A percentile compares a stretch with the other conserved stretches of the same genome.
phyloP scores from a whole-genome alignment of 768 basidiomycete genomes.

The Ephemerocybe angulata region DNA sequence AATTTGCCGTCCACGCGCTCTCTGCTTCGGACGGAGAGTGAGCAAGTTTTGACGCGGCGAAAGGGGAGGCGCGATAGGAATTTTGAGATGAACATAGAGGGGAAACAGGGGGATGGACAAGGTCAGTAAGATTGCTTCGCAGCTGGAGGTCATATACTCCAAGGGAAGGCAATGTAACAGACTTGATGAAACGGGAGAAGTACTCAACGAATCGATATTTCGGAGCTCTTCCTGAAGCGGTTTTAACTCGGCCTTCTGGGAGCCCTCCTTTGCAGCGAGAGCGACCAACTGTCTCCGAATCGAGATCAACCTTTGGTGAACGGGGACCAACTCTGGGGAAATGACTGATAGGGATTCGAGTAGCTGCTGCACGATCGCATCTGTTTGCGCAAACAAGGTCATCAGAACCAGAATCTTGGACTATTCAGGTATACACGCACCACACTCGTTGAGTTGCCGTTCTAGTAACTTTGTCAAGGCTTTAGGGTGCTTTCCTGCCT shows the following conservation, averaged over 20 bases:
- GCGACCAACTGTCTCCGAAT: slow-evolving; percentile 86
- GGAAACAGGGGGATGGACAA: slow-evolving; percentile 10
- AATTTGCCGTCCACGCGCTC: slow-evolving; percentile 97
- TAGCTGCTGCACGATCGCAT: slow-evolving; percentile 72
- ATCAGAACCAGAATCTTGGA: not conserved
- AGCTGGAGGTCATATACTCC: slow-evolving; percentile 16
- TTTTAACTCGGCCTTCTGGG: slow-evolving; percentile 84
- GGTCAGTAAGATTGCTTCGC: slow-evolving; percentile 13
- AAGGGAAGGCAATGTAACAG: slow-evolving; percentile 25
- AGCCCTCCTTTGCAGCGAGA: slow-evolving; percentile 82
- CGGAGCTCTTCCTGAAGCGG: slow-evolving; percentile 88
- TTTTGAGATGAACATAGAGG: slow-evolving; percentile 8
- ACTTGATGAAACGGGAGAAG: slow-evolving; percentile 30
- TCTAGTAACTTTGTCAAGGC: slow-evolving; percentile 87
- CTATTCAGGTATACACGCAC: slow-evolving; percentile 45
- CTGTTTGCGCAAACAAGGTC: slow-evolving; percentile 34
- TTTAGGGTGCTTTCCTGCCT: slow-evolving; percentile 77
- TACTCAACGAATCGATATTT: slow-evolving; percentile 94
- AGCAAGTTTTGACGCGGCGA: not conserved
- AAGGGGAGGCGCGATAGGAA: slow-evolving; percentile 12
- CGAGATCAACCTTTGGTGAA: slow-evolving; percentile 85
- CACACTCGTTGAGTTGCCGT: slow-evolving; percentile 88
- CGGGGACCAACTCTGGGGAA: slow-evolving; percentile 84
- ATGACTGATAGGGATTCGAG: slow-evolving; percentile 83
- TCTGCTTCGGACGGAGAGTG: slow-evolving; percentile 31